Percentiles rank a stretch among this genome's conserved stretches.
These are phyloP conservation scores for Globisporangium lucens DNA, from an alignment of 352 stramenopile species.

Conservation along the genomic window DNA sequence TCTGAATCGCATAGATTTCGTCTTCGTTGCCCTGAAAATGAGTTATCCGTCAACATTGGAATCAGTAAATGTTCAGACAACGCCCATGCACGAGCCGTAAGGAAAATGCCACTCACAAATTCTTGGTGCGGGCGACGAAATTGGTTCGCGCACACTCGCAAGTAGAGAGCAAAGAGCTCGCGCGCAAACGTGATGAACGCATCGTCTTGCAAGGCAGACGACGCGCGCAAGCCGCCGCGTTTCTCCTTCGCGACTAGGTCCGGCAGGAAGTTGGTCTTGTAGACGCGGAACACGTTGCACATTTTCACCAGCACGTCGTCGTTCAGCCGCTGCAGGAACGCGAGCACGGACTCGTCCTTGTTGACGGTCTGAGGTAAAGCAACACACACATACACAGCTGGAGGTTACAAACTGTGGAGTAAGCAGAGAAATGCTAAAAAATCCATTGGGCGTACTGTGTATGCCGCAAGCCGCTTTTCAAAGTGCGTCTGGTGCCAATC, in stretches of 20 bases:
- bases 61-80: not conserved
- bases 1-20: conserved; percentile 35
- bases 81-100: not conserved
- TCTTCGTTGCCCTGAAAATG: conserved; percentile 41
- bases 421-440: not conserved
- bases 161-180: conserved; percentile 60
- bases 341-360: conserved; percentile 44
- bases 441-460: conserved; percentile 32
- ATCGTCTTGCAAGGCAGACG: conserved; percentile 51
- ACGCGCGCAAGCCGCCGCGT: conserved; percentile 28
- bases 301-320: conserved; percentile 47
- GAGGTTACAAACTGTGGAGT: not conserved
- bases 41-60: not conserved
- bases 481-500: conserved; percentile 83
- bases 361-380: conserved; percentile 16
- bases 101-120: conserved; percentile 36
- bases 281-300: conserved; percentile 55
- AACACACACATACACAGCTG: not conserved
- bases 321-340: conserved; percentile 58
- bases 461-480: conserved; percentile 42
- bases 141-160: conserved; percentile 44
- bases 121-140: conserved; percentile 53
- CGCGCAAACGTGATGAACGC: conserved; percentile 70
- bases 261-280: conserved; percentile 62
- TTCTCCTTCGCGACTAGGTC: conserved; percentile 43